Conservation (phyloP, 2,329 filamentous ascomycete genomes). For the Epichloe scottii region DNA sequence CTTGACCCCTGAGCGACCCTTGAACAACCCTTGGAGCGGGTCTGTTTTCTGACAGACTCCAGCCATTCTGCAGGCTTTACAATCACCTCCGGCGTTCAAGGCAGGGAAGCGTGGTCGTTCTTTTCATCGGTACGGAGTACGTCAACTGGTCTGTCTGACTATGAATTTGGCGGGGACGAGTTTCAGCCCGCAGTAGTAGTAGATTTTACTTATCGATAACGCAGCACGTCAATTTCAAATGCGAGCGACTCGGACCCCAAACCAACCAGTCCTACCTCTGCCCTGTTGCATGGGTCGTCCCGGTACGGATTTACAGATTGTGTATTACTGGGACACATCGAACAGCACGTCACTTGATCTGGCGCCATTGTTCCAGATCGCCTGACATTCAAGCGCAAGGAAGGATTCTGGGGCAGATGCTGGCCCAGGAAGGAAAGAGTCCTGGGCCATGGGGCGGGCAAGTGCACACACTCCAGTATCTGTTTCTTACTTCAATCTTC, state of each 20-base stretch:
- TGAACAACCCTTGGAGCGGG: not conserved
- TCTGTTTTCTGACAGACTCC: slow-evolving; percentile 1
- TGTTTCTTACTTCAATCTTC: no score
- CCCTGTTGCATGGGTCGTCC: no score
- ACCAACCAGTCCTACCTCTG: not conserved
- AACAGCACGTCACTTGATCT: no score
- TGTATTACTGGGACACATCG: no score
- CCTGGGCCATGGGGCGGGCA: no score
- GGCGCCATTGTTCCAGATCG: no score
- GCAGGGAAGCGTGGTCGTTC: not conserved
- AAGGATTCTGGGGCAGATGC: no score
- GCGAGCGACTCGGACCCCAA: not conserved
- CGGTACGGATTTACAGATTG: no score
- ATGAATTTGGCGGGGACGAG: not conserved
- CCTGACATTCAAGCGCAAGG: no score
- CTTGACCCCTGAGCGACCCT: not conserved
- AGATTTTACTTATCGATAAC: slow-evolving; percentile 6
- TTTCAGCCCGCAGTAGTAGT: not conserved
- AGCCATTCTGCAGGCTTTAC: not conserved
- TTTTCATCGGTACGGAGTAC: not conserved
- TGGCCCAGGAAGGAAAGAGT: no score
- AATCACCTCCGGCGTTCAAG: not conserved
- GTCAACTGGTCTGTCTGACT: not conserved
- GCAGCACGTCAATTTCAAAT: not conserved
- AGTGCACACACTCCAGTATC: no score